Conservation (phyloP, 495 filamentous ascomycete species). For the Pyrenula massariospora region DNA sequence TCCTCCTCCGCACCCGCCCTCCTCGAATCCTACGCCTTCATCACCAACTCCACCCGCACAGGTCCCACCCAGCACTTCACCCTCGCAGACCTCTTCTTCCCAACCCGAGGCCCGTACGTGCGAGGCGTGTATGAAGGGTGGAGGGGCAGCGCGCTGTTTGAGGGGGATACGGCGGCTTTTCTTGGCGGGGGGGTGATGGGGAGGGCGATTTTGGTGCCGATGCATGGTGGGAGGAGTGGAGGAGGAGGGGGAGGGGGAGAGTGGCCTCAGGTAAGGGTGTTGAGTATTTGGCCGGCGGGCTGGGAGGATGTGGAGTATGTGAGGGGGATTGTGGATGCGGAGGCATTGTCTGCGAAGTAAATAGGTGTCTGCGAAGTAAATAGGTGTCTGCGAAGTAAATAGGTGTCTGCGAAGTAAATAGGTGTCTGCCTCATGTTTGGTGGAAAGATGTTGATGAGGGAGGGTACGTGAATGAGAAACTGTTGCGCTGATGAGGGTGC, state of each 20-base stretch:
- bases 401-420: too few relatives aligned
- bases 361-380: too few relatives aligned
- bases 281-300: constrained; percentile 14
- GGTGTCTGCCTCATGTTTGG: too few relatives aligned
- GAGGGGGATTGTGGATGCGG: constrained; percentile 11
- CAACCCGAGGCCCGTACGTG: constrained; percentile 12
- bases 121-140: constrained; percentile 11
- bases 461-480: too few relatives aligned
- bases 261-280: constrained; percentile 4
- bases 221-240: constrained; percentile 1
- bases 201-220: constrained; percentile 11
- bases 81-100: constrained; percentile 14
- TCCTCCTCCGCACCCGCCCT: constrained; percentile 4
- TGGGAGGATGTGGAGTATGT: constrained; percentile 15
- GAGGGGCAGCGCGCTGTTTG: constrained; percentile 12
- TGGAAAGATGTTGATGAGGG: too few relatives aligned
- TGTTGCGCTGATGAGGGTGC: too few relatives aligned
- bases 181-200: constrained; percentile 11
- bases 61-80: constrained; percentile 11
- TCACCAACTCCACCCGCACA: constrained; percentile 5
- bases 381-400: too few relatives aligned
- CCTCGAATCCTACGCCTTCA: constrained; percentile 12
- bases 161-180: constrained; percentile 10
- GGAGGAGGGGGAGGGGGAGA: constrained; percentile 2
- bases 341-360: too few relatives aligned